phyloP scores from a whole-genome alignment of 371 early-diverging fungal species.

The Haplosporangium sp. region DNA sequence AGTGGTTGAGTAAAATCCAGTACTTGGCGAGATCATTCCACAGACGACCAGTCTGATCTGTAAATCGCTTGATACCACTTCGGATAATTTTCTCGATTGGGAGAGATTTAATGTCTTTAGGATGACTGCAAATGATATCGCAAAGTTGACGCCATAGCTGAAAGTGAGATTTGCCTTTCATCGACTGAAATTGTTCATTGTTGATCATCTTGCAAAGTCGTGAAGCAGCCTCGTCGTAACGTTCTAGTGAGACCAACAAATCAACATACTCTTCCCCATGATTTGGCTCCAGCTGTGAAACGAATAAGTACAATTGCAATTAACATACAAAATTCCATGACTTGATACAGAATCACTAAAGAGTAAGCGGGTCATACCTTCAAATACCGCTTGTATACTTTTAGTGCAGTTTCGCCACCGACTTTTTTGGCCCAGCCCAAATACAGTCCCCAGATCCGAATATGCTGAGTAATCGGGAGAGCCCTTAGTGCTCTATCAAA shows the following conservation, averaged over 20 bases:
- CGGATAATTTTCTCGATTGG: slow-evolving; percentile 87
- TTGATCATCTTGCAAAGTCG: slow-evolving; percentile 81
- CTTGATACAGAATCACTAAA: neutral
- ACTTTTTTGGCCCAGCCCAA: slow-evolving; percentile 81
- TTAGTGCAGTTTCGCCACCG: slow-evolving; percentile 87
- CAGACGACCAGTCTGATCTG: slow-evolving; percentile 88
- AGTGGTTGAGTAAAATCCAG: slow-evolving; percentile 80
- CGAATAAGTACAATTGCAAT: neutral
- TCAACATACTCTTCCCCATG: slow-evolving; percentile 82
- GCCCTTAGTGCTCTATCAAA: slow-evolving; percentile 94
- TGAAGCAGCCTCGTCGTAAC: slow-evolving; percentile 90
- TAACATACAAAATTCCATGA: neutral
- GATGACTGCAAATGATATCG: slow-evolving; percentile 83
- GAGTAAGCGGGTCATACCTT: slow-evolving; percentile 62
- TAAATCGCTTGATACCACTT: slow-evolving; percentile 87
- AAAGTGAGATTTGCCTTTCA: slow-evolving; percentile 80
- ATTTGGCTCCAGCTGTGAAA: slow-evolving; percentile 72
- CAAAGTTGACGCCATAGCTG: slow-evolving; percentile 92
- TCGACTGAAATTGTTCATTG: slow-evolving; percentile 74
- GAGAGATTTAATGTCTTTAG: slow-evolving; percentile 71
- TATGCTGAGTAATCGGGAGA: slow-evolving; percentile 95
- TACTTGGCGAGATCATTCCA: slow-evolving; percentile 91
- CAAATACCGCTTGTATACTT: slow-evolving; percentile 85
- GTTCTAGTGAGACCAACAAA: slow-evolving; percentile 71
- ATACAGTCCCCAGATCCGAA: slow-evolving; percentile 90